These are phyloP conservation scores for Rhododendron mucronatum DNA, from an alignment of 148 eudicot genomes.

Conservation along the genomic window DNA sequence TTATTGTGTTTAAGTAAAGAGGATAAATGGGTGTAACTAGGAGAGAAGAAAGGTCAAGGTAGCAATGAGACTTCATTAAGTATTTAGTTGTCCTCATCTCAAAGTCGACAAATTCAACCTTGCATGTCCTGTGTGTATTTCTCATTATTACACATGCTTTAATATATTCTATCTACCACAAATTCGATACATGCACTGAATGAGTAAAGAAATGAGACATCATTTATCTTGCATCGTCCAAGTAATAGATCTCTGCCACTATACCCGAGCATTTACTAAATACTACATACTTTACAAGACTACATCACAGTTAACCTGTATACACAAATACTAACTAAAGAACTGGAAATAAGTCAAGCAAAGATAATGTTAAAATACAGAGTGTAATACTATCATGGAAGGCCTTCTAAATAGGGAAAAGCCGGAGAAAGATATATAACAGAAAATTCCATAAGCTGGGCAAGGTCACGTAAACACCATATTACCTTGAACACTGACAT, in stretches of 20 bases:
- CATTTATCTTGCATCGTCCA: not conserved
- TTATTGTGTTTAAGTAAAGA: not conserved
- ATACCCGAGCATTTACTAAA: not conserved
- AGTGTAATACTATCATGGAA: not conserved
- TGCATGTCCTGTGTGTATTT: not conserved
- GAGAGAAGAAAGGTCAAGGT: not conserved
- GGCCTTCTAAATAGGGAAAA: not conserved
- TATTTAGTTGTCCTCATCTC: not conserved
- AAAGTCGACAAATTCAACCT: not conserved
- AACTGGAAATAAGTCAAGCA: not conserved
- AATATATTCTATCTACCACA: not conserved
- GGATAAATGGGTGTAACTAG: not conserved
- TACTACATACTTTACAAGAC: not conserved
- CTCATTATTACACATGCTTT: not conserved
- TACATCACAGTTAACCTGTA: not conserved
- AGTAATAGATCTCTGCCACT: not conserved
- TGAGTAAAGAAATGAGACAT: not conserved
- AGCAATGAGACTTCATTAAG: not conserved
- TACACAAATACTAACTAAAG: not conserved
- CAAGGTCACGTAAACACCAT: not conserved
- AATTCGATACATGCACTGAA: not conserved
- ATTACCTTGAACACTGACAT: slow-evolving; percentile 73
- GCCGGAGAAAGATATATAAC: no score
- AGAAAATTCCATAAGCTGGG: not conserved
- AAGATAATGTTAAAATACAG: not conserved